Conservation (phyloP, 306 rosid species). For the Vigna mungo region DNA sequence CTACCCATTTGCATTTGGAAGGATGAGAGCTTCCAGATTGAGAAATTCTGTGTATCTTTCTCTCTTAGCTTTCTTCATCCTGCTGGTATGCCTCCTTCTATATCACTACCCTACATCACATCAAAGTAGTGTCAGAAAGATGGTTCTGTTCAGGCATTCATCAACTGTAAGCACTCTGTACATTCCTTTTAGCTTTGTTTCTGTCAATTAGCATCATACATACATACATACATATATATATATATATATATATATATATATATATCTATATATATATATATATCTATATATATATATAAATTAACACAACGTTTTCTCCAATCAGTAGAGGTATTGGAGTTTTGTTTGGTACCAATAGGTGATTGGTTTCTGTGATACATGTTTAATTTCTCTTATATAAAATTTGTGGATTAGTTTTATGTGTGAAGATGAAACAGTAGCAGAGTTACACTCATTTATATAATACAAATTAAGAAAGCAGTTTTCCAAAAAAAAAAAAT, state of each 20-base stretch:
- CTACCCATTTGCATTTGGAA: neutral
- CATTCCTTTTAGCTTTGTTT: slow-evolving; percentile 3
- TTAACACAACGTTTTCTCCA: neutral
- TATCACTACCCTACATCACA: neutral
- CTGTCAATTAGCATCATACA: neutral
- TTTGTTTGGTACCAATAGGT: too few species aligned
- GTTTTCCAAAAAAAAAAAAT: neutral
- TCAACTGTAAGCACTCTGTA: slow-evolving; percentile 33
- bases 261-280: too few species aligned
- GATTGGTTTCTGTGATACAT: neutral
- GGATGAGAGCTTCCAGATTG: slow-evolving; percentile 38
- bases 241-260: too few species aligned
- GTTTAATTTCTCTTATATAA: neutral
- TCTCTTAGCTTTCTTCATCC: slow-evolving; percentile 39
- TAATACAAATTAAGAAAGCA: neutral
- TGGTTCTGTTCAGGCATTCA: slow-evolving; percentile 18
- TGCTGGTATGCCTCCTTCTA: slow-evolving; percentile 39
- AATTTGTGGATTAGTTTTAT: neutral
- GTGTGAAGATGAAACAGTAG: too few species aligned
- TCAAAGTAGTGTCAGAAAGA: neutral
- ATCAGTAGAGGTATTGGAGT: neutral
- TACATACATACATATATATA: too few species aligned
- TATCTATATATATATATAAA: too few species aligned
- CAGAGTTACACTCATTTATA: neutral
- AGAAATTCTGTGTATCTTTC: slow-evolving; percentile 13